Evolutionary conservation across 768 basidiomycete genomes (phyloP).

Genomic region (Boletellus emodensis): DNA sequence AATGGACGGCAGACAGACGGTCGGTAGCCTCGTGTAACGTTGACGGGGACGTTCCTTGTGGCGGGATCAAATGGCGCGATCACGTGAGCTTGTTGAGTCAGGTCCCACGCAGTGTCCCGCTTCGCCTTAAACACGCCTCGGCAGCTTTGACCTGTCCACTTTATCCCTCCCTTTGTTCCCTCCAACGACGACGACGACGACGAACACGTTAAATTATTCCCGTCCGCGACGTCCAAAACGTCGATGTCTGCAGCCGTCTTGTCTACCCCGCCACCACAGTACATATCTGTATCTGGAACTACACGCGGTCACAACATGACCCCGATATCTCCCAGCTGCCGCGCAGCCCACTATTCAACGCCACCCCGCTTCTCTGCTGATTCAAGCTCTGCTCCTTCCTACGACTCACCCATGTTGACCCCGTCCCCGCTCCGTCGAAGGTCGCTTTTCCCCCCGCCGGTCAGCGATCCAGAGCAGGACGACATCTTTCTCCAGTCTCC

Average conservation of each 20-base stretch:
- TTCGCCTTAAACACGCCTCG: constrained; percentile 30
- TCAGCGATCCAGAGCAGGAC: constrained; percentile 35
- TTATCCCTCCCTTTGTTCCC: constrained; percentile 15
- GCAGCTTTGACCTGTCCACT: constrained; percentile 7
- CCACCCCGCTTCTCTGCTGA: constrained; percentile 31
- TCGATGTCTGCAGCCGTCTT: constrained; percentile 25
- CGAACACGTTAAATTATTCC: constrained; percentile 17
- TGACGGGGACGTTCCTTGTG: constrained; percentile 17
- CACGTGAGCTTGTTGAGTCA: constrained; percentile 34
- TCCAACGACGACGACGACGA: constrained; percentile 21
- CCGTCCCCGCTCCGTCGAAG: constrained; percentile 58
- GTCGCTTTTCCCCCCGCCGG: constrained; percentile 35
- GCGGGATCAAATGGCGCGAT: constrained; percentile 27
- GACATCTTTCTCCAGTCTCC: constrained; percentile 55
- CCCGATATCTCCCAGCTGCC: constrained; percentile 31
- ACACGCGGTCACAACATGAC: constrained; percentile 25
- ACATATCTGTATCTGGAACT: constrained; percentile 32
- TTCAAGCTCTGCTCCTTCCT: constrained; percentile 28
- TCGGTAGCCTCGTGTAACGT: constrained; percentile 34
- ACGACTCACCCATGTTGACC: constrained; percentile 58
- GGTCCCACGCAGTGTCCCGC: constrained; percentile 26
- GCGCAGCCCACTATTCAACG: constrained; percentile 30
- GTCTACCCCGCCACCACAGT: constrained; percentile 34
- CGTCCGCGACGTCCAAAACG: constrained; percentile 8
- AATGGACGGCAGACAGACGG: neutral